Base-by-base conservation (phyloP, 768 basidiomycete genomes). In the Filobasidium floriforme region DNA sequence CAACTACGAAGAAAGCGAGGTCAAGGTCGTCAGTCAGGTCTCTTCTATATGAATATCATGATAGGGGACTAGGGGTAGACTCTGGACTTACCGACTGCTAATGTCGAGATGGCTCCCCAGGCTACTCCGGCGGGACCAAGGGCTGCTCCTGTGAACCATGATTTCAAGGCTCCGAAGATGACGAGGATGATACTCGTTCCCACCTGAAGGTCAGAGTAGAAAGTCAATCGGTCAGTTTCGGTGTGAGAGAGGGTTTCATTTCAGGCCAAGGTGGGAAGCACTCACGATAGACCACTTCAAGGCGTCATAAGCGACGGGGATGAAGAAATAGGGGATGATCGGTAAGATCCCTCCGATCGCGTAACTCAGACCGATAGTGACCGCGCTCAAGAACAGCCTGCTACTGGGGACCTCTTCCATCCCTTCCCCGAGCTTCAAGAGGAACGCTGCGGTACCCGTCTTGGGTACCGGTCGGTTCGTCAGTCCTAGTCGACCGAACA, bases 371-470 rank as follows among this genome's bases (percentile, higher is more conserved):
- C 94, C 96, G 75, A 99, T 98, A 0, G 94, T 98, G 70, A 66
- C 44, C 40, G 65, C 65, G 18, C 49, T 54, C 32, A 51, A 29
- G 28, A 66, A 66, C 49, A 66, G 82, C 29, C 96, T 84, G 24
- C 83, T 82, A 19, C 85, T 85, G 0, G 93, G 89, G 41, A 96
- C 84, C 79, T 98, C 94, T 83, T 96, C 93, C 61, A 96, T 75
- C 19, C 92, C 91, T 76, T 89, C 88, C n/a, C 93, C 93, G 71
- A 97, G 97, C 80, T 91, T 96, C 71, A 98, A 84, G 72, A 99
- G 80, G 81, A 99, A 99, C 1, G 92, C 86, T 0, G 94, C 93
- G 44, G 98, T 77, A 0, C 96, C 96, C 26, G n/a, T 43, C 68
- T 92, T 85, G 32, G 88, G 65, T 1, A 66, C 65, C 12, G 51